Conservation (phyloP, 2,329 filamentous ascomycete genomes). For the Huntiella savannae region DNA sequence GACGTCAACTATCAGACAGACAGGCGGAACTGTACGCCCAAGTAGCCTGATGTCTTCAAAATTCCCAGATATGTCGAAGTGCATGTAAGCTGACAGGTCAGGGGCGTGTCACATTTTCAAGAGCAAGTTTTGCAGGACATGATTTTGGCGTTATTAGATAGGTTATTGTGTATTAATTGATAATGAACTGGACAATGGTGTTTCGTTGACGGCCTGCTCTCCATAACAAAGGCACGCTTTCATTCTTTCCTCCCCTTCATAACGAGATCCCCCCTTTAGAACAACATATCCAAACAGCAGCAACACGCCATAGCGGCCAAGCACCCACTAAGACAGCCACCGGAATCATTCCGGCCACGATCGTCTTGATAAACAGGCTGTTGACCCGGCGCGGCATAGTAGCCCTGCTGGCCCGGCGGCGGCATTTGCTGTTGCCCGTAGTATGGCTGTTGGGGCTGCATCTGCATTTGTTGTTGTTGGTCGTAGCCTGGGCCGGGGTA, state of each 20-base stretch:
- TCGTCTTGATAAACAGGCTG: slow-evolving; percentile 19
- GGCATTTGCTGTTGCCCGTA: slow-evolving; percentile 13
- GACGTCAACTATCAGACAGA: too few relatives aligned
- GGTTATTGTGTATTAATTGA: too few relatives aligned
- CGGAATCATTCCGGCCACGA: slow-evolving; percentile 15
- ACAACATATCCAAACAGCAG: slow-evolving; percentile 38
- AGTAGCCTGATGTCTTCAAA: too few relatives aligned
- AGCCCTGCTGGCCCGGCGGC: slow-evolving; percentile 13
- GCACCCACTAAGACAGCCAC: slow-evolving; percentile 26
- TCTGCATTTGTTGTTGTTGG: neutral
- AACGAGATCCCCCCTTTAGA: slow-evolving; percentile 19
- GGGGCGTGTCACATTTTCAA: too few relatives aligned
- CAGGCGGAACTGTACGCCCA: too few relatives aligned
- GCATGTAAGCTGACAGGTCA: too few relatives aligned
- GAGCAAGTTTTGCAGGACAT: too few relatives aligned
- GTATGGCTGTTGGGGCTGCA: slow-evolving; percentile 14
- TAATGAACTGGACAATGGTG: too few relatives aligned
- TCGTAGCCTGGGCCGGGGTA: slow-evolving; percentile 16
- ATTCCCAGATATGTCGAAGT: too few relatives aligned
- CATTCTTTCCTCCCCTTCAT: neutral
- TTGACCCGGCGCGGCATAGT: slow-evolving; percentile 23
- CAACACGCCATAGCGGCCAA: slow-evolving; percentile 35
- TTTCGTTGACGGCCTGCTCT: too few relatives aligned
- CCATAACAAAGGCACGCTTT: too few relatives aligned
- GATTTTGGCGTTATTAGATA: too few relatives aligned